Evolutionary conservation across 495 filamentous ascomycete genomes (phyloP).

Genomic region (Penicillium antarcticum): DNA sequence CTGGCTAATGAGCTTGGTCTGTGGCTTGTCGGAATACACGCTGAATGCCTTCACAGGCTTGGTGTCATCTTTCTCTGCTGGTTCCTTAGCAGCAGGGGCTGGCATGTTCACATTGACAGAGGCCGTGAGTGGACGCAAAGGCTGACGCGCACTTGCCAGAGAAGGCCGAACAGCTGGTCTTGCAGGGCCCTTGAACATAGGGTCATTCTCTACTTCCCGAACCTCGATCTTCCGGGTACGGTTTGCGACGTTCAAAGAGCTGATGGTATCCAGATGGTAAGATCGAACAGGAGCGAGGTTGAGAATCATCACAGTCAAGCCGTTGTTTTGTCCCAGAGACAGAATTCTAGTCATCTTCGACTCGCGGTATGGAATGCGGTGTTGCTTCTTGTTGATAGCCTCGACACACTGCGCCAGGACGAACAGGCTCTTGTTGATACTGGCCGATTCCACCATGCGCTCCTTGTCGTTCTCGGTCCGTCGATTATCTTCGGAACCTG

Average conservation of each 20-base stretch:
- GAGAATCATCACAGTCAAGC: slow-evolving; percentile 93
- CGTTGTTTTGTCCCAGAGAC: slow-evolving; percentile 91
- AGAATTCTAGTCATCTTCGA: slow-evolving; percentile 97
- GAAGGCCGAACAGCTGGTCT: slow-evolving; percentile 44
- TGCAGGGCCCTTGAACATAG: slow-evolving; percentile 71
- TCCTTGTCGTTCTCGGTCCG: slow-evolving; percentile 94
- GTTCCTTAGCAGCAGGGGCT: slow-evolving; percentile 43
- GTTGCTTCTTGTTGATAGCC: slow-evolving; percentile 77
- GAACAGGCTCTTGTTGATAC: slow-evolving; percentile 97
- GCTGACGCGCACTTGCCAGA: slow-evolving; percentile 60
- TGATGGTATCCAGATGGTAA: slow-evolving; percentile 92
- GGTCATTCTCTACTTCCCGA: slow-evolving; percentile 89
- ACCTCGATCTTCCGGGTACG: slow-evolving; percentile 96
- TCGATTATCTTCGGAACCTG: slow-evolving; percentile 94
- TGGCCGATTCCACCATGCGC: slow-evolving; percentile 89
- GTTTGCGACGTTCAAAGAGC: slow-evolving; percentile 91
- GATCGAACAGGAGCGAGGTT: slow-evolving; percentile 83
- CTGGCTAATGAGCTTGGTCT: slow-evolving; percentile 37
- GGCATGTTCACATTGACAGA: slow-evolving; percentile 58
- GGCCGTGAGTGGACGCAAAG: slow-evolving; percentile 65
- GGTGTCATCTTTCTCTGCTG: slow-evolving; percentile 49
- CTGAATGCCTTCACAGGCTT: slow-evolving; percentile 79
- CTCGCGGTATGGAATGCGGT: slow-evolving; percentile 88
- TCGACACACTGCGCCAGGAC: slow-evolving; percentile 95
- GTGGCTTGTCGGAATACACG: slow-evolving; percentile 73